Percentiles rank a stretch among this genome's conserved stretches.
These are phyloP conservation scores for Diacronema lutheri DNA, from an alignment of 78 protist species.

Conservation along the genomic window DNA sequence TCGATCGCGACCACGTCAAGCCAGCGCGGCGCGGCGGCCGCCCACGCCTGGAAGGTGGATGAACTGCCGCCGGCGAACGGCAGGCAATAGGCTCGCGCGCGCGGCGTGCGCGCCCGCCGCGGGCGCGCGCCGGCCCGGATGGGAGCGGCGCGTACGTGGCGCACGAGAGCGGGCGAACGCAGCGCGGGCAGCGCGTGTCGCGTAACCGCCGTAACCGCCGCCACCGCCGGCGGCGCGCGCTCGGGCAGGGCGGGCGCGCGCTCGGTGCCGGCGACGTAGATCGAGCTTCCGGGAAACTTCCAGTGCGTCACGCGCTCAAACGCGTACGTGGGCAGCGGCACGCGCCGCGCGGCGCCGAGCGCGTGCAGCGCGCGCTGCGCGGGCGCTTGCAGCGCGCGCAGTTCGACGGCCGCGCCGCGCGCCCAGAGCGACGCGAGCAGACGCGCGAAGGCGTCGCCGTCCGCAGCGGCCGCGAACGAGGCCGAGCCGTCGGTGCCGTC, in stretches of 20 bases:
- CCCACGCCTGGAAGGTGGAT: background rate
- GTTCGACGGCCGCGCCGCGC: background rate
- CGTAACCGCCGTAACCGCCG: too few relatives aligned
- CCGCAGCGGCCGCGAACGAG: too few relatives aligned
- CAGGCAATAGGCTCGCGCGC: background rate
- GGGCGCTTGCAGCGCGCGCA: background rate
- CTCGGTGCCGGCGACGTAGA: background rate
- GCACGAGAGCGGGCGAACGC: too few relatives aligned
- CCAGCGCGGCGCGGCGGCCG: slow-evolving; percentile 9
- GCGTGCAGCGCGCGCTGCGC: background rate
- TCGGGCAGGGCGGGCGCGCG: too few relatives aligned
- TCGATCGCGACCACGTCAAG: slow-evolving; percentile 9
- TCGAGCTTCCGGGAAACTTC: background rate
- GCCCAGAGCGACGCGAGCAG: background rate
- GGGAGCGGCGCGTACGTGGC: too few relatives aligned
- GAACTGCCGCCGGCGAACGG: slow-evolving; percentile 9
- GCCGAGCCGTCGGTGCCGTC: too few relatives aligned
- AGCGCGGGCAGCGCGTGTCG: too few relatives aligned
- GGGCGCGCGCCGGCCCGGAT: background rate
- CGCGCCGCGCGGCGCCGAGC: too few relatives aligned
- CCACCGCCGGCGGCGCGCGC: background rate
- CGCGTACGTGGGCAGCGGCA: slow-evolving; percentile 1
- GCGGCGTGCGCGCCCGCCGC: background rate
- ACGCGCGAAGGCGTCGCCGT: background rate
- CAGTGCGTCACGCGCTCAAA: background rate